These are phyloP conservation scores for Spongiforma sp. DNA, from an alignment of 1,284 basidiomycete genomes.

Conservation along the genomic window DNA sequence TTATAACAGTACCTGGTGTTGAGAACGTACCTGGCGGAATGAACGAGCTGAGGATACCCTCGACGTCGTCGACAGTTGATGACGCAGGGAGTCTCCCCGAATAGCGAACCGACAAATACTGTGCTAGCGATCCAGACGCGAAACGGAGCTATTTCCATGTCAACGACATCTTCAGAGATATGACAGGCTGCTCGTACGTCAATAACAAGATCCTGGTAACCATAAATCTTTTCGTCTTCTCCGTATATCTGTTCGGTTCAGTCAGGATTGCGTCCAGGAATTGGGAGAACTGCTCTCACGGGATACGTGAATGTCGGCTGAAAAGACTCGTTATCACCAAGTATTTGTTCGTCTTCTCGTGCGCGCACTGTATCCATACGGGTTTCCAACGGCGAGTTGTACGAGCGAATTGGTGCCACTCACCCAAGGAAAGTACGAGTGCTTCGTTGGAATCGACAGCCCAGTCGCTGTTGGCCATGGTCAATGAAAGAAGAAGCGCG, in stretches of 20 bases:
- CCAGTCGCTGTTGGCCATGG: constrained; percentile 59
- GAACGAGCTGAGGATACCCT: constrained; percentile 77
- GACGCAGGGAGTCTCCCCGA: constrained; percentile 70
- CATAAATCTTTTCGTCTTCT: constrained; percentile 96
- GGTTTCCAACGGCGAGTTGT: constrained; percentile 8
- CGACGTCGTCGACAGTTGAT: constrained; percentile 88
- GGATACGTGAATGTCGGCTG: constrained; percentile 89
- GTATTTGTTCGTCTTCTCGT: constrained; percentile 60
- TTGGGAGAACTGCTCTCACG: constrained; percentile 45
- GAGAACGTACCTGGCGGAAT: constrained; percentile 71
- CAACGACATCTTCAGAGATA: constrained; percentile 5
- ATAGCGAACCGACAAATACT: constrained; percentile 76
- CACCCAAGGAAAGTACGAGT: constrained; percentile 74
- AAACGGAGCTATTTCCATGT: constrained; percentile 68
- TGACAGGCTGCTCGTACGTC: constrained; percentile 59
- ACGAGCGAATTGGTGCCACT: constrained; percentile 9
- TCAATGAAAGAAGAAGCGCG: background rate
- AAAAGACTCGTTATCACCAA: constrained; percentile 64
- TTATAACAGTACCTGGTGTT: too few species aligned
- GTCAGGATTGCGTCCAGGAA: constrained; percentile 11
- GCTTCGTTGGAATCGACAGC: constrained; percentile 83
- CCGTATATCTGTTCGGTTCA: constrained; percentile 76
- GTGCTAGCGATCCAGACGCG: constrained; percentile 84
- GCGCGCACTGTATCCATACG: constrained; percentile 56
- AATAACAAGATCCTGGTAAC: constrained; percentile 84